phyloP scores from a whole-genome alignment of 2,329 filamentous ascomycete species.

The Blastomyces parvus region DNA sequence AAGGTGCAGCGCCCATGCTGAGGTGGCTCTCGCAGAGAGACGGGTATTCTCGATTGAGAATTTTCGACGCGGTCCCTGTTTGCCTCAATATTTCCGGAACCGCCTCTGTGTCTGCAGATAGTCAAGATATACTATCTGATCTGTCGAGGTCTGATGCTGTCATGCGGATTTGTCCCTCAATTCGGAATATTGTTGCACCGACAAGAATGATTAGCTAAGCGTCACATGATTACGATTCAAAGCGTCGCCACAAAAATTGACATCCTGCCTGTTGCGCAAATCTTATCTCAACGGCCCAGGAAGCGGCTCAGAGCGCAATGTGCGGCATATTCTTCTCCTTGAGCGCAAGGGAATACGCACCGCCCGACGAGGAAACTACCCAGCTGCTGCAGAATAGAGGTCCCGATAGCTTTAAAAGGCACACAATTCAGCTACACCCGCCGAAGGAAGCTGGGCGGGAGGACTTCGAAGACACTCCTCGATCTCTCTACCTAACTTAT shows the following conservation, averaged over 20 bases:
- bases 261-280: not conserved
- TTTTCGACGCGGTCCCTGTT: not conserved
- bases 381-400: conserved; percentile 33
- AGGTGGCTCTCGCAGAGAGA: conserved; percentile 4
- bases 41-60: not conserved
- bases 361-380: conserved; percentile 27
- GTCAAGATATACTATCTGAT: not conserved
- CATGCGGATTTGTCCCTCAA: not conserved
- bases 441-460: not conserved
- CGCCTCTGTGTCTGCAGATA: not conserved
- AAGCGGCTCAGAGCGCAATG: conserved; percentile 21
- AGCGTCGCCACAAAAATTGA: not conserved
- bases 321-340: conserved; percentile 47
- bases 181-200: conserved; percentile 7
- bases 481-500: conserved; percentile 40
- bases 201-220: not conserved
- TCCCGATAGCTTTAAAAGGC: conserved; percentile 35
- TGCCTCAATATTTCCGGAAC: not conserved
- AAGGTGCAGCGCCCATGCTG: conserved; percentile 5
- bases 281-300: not conserved
- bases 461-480: not conserved
- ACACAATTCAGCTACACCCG: conserved; percentile 21
- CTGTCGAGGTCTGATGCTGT: not conserved
- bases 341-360: conserved; percentile 24
- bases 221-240: not conserved